These are phyloP conservation scores for Cladosporium halotolerans DNA, from an alignment of 2,329 filamentous ascomycete species.

Conservation along the genomic window DNA sequence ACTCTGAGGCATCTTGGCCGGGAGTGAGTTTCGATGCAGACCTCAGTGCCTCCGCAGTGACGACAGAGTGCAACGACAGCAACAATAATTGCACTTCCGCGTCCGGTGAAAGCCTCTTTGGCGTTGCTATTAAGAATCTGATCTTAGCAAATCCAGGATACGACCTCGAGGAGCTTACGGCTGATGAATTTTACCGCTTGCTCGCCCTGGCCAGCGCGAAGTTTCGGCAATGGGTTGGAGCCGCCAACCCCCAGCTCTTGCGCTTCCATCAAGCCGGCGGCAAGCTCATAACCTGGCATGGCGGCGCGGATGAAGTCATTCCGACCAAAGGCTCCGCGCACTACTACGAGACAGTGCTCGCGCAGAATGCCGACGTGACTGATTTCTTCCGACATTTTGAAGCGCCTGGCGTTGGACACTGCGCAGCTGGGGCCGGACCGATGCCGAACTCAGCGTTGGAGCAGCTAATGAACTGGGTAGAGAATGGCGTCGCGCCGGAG, in stretches of 20 bases:
- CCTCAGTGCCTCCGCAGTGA: neutral
- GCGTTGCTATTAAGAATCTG: neutral
- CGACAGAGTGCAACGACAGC: constrained; percentile 11
- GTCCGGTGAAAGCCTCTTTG: constrained; percentile 26
- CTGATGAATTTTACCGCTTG: constrained; percentile 20
- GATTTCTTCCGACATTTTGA: constrained; percentile 30
- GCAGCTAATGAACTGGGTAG: constrained; percentile 16
- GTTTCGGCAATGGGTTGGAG: constrained; percentile 32
- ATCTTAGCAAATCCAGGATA: neutral
- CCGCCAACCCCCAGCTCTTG: constrained; percentile 32
- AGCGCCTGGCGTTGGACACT: constrained; percentile 31
- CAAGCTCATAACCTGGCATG: constrained; percentile 42
- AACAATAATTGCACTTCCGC: neutral
- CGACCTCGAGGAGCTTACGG: constrained; percentile 24
- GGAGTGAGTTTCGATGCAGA: neutral
- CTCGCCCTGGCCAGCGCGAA: constrained; percentile 16
- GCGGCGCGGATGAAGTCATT: constrained; percentile 20
- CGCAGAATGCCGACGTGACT: constrained; percentile 1
- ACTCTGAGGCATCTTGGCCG: constrained; percentile 2
- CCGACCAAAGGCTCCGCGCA: constrained; percentile 25
- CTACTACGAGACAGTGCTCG: constrained; percentile 33
- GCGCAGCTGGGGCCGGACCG: constrained; percentile 21
- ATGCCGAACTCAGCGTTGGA: constrained; percentile 10
- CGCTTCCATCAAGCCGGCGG: constrained; percentile 32
- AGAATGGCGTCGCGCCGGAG: constrained; percentile 14